Conservation (phyloP, 2,329 filamentous ascomycete genomes). For the Mollisiaceae sp. region DNA sequence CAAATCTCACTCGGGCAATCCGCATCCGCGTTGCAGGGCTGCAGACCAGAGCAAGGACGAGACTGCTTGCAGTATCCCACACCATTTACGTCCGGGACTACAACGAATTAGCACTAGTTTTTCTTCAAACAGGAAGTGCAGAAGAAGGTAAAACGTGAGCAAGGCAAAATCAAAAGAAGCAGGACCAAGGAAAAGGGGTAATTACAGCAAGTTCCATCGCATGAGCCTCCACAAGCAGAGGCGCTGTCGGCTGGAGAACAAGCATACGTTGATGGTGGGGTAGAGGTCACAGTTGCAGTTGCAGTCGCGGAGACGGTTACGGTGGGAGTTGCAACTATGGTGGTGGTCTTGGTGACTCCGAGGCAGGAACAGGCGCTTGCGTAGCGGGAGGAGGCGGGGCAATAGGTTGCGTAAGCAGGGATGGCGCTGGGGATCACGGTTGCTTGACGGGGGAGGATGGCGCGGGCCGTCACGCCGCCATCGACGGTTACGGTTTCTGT, state of each 20-base stretch:
- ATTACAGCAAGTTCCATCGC: constrained; percentile 1
- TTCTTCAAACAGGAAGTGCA: too few species aligned
- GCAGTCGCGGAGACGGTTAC: background rate
- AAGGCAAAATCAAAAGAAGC: too few species aligned
- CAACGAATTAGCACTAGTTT: too few species aligned
- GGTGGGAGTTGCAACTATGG: constrained; percentile 9
- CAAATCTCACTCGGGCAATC: constrained; percentile 8
- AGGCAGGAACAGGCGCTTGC: constrained; percentile 20
- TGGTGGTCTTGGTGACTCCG: constrained; percentile 13
- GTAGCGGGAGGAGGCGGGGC: constrained; percentile 12
- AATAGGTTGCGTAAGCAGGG: constrained; percentile 21
- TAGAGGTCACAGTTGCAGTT: background rate
- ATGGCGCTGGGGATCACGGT: background rate
- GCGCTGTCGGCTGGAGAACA: constrained; percentile 6
- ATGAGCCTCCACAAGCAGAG: background rate
- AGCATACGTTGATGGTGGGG: background rate
- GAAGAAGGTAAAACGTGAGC: too few species aligned
- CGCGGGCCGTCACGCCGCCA: background rate
- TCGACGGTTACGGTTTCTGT: background rate
- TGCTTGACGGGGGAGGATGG: constrained; percentile 4
- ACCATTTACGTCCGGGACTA: constrained; percentile 8
- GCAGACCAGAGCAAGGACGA: background rate
- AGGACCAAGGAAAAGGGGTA: too few species aligned
- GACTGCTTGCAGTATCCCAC: constrained; percentile 4
- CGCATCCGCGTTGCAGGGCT: background rate